Conservation (phyloP, 2,329 filamentous ascomycete genomes). For the Trichoderma sp. region DNA sequence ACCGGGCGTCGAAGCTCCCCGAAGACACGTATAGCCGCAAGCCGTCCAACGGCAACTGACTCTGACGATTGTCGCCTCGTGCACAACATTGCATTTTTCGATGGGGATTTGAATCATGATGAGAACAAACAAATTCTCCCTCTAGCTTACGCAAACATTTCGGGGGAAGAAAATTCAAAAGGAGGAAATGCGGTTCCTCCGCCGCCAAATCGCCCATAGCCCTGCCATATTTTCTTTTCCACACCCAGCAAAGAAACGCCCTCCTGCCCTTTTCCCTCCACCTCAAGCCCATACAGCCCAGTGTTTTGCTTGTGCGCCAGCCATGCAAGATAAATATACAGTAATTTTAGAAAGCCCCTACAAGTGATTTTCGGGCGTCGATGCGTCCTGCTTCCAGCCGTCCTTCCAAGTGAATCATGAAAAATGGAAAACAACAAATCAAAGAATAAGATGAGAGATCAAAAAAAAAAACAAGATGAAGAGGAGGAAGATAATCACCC, state of each 20-base stretch:
- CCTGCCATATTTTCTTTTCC: conserved; percentile 1
- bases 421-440: not conserved
- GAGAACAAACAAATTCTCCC: not conserved
- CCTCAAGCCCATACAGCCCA: conserved; percentile 12
- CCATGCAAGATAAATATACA: conserved; percentile 30
- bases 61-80: not conserved
- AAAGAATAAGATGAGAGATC: not conserved
- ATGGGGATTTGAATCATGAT: conserved; percentile 18
- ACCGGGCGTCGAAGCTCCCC: conserved; percentile 69
- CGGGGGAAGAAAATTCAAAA: not conserved
- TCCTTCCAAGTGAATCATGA: conserved; percentile 18
- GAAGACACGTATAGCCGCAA: conserved; percentile 21
- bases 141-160: conserved; percentile 21
- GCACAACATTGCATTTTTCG: conserved; percentile 12
- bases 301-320: conserved; percentile 20
- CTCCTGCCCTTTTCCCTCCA: not conserved
- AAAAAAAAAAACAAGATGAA: not conserved
- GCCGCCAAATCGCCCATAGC: conserved; percentile 27
- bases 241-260: conserved; percentile 23
- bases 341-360: conserved; percentile 24
- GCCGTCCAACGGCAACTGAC: conserved; percentile 23
- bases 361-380: conserved; percentile 11
- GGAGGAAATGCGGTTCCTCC: not conserved
- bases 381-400: not conserved
- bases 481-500: not conserved